Conservation (phyloP, 2,329 filamentous ascomycete genomes). For the Aspergillus carbonarius region DNA sequence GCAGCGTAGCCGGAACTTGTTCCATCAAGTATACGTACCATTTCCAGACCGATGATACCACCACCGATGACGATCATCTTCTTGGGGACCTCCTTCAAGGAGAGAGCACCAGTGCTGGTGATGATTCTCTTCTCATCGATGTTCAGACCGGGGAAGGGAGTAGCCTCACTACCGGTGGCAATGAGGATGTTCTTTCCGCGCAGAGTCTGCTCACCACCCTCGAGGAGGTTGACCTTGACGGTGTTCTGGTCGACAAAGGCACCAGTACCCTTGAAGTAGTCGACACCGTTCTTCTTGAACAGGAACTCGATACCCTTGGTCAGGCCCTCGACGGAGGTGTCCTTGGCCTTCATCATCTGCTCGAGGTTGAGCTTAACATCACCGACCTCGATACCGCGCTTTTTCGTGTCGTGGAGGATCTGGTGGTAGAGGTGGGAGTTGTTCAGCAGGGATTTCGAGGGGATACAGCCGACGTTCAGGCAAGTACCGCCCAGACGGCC, state of each 20-base stretch:
- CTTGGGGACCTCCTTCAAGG: conserved; percentile 86
- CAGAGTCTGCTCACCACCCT: conserved; percentile 85
- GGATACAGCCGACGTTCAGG: conserved; percentile 98
- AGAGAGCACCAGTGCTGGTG: conserved; percentile 91
- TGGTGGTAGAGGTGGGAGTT: conserved; percentile 98
- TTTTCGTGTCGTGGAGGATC: conserved; percentile 94
- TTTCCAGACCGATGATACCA: conserved; percentile 98
- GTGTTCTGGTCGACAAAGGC: conserved; percentile 87
- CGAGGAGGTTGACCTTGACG: conserved; percentile 82
- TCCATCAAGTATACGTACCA: conserved; percentile 56
- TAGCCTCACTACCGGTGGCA: conserved; percentile 91
- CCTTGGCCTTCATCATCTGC: conserved; percentile 99
- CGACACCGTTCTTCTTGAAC: conserved; percentile 98
- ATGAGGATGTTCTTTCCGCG: conserved; percentile 97
- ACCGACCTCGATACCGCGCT: conserved; percentile 94
- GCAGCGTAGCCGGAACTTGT: conserved; percentile 3
- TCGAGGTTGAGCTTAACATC: conserved; percentile 94
- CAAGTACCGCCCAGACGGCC: conserved; percentile 93
- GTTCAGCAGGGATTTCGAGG: conserved; percentile 98
- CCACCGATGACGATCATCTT: conserved; percentile 97
- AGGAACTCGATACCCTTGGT: conserved; percentile 98
- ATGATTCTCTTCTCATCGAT: conserved; percentile 98
- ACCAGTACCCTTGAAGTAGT: conserved; percentile 93
- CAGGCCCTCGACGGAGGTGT: conserved; percentile 79
- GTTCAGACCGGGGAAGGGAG: conserved; percentile 91